Base-by-base conservation (phyloP, 169 alveolate species). In the Besnoitia besnoiti region DNA sequence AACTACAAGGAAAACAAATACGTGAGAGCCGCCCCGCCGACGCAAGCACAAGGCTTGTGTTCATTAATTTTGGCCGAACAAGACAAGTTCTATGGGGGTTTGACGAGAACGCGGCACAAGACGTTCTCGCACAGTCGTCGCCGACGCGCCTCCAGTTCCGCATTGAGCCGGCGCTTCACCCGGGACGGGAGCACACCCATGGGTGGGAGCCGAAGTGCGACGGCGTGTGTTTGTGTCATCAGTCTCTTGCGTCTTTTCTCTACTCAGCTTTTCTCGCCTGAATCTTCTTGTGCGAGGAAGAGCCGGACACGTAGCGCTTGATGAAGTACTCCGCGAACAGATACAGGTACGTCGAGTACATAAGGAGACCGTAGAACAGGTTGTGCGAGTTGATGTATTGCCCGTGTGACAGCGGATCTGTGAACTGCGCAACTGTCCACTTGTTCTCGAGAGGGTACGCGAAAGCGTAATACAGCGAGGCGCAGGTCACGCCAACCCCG, bases 401-500 rank as follows among this genome's bases (percentile, higher is more conserved):
- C 30, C 77, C 82, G 40, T 76, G 75, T 8, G 42, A 0, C 62
- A 40, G 42, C 44, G 89, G 50, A 35, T 50, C 44, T 0, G 19
- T 35, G n/a, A 73, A 14, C 77, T 89, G 77, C 61, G 42, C 79
- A 0, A 21, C 62, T 30, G 44, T 67, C 93, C 89, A 76, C 76
- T 8, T n/a, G 51, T 44, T 30, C 40, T 37, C 24, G 51, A 21
- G 49, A 40, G 87, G 79, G 59, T 30, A 47, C 44, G 61, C 67
- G 85, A 67, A 82, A 40, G 93, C 42, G 89, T 39, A 91, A 55
- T 77, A 77, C 85, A 91, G 40, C 40, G 90, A 49, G 12, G 40
- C 82, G 42, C 51, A 37, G 47, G 91, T 91, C 42, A 82, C 79
- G 55, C 91, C 91, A 33, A 88, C 76, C 16, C 98, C 98, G n/a